Conservation (phyloP, 2,329 filamentous ascomycete species). For the Colletotrichum navitas region DNA sequence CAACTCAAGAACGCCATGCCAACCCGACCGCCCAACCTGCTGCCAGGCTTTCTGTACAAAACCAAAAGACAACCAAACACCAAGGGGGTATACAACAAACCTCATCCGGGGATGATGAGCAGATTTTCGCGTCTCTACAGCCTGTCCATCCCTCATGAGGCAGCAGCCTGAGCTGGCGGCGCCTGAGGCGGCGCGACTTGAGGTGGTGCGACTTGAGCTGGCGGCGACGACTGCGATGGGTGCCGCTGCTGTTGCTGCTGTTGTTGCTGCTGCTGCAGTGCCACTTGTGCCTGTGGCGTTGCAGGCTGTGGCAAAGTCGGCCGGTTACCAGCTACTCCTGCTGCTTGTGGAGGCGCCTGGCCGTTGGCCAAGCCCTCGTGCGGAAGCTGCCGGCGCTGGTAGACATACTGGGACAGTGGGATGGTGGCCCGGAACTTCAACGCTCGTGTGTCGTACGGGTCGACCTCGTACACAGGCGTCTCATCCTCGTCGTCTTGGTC, state of each 20-base stretch:
- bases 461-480: slow-evolving; percentile 78
- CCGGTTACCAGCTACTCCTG: slow-evolving; percentile 38
- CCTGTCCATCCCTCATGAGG: slow-evolving; percentile 21
- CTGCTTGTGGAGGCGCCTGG: slow-evolving; percentile 24
- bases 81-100: slow-evolving; percentile 40
- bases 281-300: slow-evolving; percentile 44
- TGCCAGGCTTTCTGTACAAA: slow-evolving; percentile 31
- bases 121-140: slow-evolving; percentile 21
- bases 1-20: slow-evolving; percentile 39
- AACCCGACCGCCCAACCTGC: slow-evolving; percentile 36
- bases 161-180: slow-evolving; percentile 11
- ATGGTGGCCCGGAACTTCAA: slow-evolving; percentile 73
- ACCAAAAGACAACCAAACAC: slow-evolving; percentile 40
- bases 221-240: slow-evolving; percentile 23
- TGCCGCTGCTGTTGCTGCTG: slow-evolving; percentile 44
- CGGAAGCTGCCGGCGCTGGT: slow-evolving; percentile 54
- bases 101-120: slow-evolving; percentile 36
- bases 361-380: slow-evolving; percentile 44
- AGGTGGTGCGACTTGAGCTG: slow-evolving; percentile 23
- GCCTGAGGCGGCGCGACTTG: slow-evolving; percentile 20
- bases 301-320: slow-evolving; percentile 43
- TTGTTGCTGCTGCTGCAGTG: slow-evolving; percentile 43
- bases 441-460: slow-evolving; percentile 74
- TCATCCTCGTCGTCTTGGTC: slow-evolving; percentile 89
- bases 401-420: slow-evolving; percentile 60